Percentiles rank a stretch among this genome's conserved stretches.
Evolutionary conservation across 345 rosid genomes (phyloP).

Genomic region (Arabis alpina): DNA sequence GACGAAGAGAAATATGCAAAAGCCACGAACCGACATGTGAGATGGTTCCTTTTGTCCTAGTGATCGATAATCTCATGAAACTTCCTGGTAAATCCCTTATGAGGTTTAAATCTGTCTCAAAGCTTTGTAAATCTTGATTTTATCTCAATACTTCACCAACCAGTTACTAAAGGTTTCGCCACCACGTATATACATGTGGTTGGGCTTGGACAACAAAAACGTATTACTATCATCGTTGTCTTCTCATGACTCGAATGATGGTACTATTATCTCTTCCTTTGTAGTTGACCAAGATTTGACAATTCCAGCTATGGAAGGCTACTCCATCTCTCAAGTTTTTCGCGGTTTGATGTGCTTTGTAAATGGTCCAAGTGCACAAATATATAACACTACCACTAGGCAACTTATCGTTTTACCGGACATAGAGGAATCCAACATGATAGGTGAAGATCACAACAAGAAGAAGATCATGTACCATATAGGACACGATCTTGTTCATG

Average conservation of each 20-base stretch:
- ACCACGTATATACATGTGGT: background rate
- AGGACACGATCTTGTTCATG: conserved; percentile 16
- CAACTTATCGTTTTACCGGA: conserved; percentile 16
- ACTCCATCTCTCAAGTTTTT: background rate
- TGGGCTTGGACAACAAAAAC: background rate
- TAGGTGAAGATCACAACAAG: background rate
- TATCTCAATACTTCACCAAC: background rate
- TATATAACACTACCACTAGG: conserved; percentile 26
- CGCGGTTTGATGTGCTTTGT: conserved; percentile 16
- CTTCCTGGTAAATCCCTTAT: background rate
- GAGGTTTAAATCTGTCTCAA: background rate
- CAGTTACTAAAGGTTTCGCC: background rate
- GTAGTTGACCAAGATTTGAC: background rate
- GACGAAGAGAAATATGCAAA: background rate
- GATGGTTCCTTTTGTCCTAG: background rate
- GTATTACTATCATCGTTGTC: background rate
- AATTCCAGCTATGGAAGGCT: background rate
- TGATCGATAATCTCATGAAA: conserved; percentile 2
- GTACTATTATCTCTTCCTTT: background rate
- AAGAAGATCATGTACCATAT: background rate
- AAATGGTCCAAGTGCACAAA: background rate
- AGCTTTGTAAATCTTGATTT: background rate
- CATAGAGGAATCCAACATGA: conserved; percentile 17
- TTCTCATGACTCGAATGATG: background rate
- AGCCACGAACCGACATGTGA: background rate